phyloP scores from a whole-genome alignment of 2,329 filamentous ascomycete species.

The Pseudocercospora vitis region DNA sequence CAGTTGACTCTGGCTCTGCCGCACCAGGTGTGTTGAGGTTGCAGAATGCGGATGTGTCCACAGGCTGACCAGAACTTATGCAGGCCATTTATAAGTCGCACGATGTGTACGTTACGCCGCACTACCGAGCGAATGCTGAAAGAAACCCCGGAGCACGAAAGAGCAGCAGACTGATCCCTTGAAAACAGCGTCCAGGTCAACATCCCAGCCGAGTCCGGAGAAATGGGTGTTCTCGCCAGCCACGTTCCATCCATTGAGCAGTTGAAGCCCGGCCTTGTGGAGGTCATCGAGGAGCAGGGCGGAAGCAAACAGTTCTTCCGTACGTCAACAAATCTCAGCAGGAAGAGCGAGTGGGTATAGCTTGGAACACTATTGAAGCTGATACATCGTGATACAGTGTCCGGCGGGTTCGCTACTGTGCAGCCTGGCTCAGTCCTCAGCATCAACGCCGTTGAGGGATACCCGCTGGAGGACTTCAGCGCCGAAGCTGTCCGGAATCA shows the following conservation, averaged over 20 bases:
- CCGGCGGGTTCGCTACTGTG: constrained; percentile 93
- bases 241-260: constrained; percentile 99
- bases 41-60: not conserved
- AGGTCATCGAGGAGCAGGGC: constrained; percentile 91
- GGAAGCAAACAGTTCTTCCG: constrained; percentile 96
- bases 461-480: constrained; percentile 93
- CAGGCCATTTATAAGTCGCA: constrained; percentile 69
- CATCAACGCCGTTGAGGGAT: constrained; percentile 98
- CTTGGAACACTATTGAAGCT: constrained; percentile 3
- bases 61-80: constrained; percentile 7
- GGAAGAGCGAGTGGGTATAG: not conserved
- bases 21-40: constrained; percentile 77
- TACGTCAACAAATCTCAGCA: constrained; percentile 55
- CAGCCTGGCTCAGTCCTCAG: constrained; percentile 92
- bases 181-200: constrained; percentile 89
- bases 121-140: constrained; percentile 13
- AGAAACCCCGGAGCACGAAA: no score
- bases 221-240: constrained; percentile 99
- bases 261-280: constrained; percentile 92
- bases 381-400: constrained; percentile 61
- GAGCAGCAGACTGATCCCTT: constrained; percentile 27
- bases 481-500: constrained; percentile 84
- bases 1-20: constrained; percentile 97
- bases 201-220: constrained; percentile 94
- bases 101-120: constrained; percentile 61